These are phyloP conservation scores for Cyberlindnera xylosilytica DNA, from an alignment of 805 yeast species.

Conservation along the genomic window DNA sequence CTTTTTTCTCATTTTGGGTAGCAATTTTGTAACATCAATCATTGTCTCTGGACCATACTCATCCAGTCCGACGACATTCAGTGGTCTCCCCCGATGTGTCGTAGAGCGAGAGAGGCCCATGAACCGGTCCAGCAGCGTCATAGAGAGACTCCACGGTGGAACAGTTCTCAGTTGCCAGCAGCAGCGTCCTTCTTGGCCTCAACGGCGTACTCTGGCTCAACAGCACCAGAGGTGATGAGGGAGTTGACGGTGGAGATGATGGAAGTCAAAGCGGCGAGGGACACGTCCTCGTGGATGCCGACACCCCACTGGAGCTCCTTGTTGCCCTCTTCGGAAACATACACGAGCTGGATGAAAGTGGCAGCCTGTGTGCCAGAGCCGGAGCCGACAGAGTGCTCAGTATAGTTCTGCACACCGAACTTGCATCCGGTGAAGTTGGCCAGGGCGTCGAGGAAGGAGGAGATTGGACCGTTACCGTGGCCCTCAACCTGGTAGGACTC, in stretches of 20 bases:
- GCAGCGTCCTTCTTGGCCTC: conserved; percentile 15
- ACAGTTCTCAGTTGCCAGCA: conserved; percentile 9
- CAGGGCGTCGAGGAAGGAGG: conserved; percentile 66
- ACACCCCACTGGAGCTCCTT: conserved; percentile 75
- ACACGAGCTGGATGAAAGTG: conserved; percentile 60
- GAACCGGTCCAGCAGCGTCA: background rate
- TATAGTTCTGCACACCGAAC: conserved; percentile 63
- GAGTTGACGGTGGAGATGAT: conserved; percentile 61
- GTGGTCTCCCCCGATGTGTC: too few relatives aligned
- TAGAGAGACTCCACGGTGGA: background rate
- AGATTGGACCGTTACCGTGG: conserved; percentile 76
- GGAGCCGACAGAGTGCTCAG: conserved; percentile 70
- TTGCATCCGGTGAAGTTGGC: conserved; percentile 47
- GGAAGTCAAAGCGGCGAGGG: conserved; percentile 77
- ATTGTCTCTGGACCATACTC: too few relatives aligned
- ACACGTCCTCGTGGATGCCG: conserved; percentile 86
- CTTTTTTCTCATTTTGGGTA: background rate
- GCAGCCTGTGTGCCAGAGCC: conserved; percentile 75
- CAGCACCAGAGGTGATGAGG: conserved; percentile 23
- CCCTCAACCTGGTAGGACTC: conserved; percentile 42
- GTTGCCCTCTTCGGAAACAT: conserved; percentile 40
- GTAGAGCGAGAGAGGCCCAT: too few relatives aligned
- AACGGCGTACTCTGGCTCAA: conserved; percentile 16
- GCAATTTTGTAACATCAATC: too few relatives aligned
- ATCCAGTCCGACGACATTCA: too few relatives aligned